Conservation (phyloP, 202 grass and related monocot genomes). For the Elaeis oleifera region DNA sequence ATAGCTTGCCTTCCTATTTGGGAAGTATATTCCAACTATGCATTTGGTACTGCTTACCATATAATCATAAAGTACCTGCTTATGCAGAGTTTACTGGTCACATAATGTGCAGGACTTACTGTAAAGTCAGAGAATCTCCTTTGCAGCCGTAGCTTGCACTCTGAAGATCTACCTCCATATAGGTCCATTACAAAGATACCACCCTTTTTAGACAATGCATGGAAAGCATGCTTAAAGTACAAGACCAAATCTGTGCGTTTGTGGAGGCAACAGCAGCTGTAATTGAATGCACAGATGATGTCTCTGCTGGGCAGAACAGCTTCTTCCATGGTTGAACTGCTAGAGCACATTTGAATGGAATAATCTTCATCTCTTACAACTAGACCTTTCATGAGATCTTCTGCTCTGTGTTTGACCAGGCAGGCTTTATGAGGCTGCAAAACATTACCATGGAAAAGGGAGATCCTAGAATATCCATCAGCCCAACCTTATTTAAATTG, state of each 20-base stretch:
- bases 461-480: constrained; percentile 71
- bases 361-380: constrained; percentile 15
- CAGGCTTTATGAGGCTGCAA: constrained; percentile 43
- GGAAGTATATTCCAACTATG: too few species aligned
- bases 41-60: too few species aligned
- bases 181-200: constrained; percentile 99
- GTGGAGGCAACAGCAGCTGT: constrained; percentile 92
- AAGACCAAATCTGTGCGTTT: constrained; percentile 74
- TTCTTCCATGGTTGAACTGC: constrained; percentile 37
- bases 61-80: too few species aligned
- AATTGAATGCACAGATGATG: constrained; percentile 95
- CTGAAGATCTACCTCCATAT: constrained; percentile 82
- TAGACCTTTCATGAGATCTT: constrained; percentile 40
- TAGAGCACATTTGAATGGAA: constrained; percentile 12
- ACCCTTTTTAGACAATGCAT: constrained; percentile 55
- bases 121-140: constrained; percentile 70
- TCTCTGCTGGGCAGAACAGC: constrained; percentile 57
- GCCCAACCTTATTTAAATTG: constrained; percentile 53
- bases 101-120: constrained; percentile 33
- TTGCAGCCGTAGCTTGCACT: constrained; percentile 71
- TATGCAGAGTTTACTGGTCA: not conserved
- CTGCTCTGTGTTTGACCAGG: constrained; percentile 33
- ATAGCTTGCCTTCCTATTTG: too few species aligned
- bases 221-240: constrained; percentile 69
- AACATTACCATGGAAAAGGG: constrained; percentile 90